Percentiles rank a stretch among this genome's conserved stretches.
These are phyloP conservation scores for Cordyceps farinosa DNA, from an alignment of 2,329 filamentous ascomycete genomes.

Conservation along the genomic window DNA sequence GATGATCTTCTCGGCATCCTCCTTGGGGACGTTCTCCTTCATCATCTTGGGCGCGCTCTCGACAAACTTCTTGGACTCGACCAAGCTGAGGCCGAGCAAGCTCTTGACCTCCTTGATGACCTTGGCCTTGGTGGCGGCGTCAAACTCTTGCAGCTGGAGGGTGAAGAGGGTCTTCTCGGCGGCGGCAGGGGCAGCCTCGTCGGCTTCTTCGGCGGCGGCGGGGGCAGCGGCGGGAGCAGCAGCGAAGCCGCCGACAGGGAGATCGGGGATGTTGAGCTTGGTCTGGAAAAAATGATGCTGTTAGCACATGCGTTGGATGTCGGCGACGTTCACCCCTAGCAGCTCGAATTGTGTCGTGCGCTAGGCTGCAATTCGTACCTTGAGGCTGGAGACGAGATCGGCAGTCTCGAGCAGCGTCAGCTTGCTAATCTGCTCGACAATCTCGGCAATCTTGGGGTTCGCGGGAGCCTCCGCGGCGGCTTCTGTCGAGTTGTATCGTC, in stretches of 20 bases:
- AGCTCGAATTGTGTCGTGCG: neutral
- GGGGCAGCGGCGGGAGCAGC: slow-evolving; percentile 61
- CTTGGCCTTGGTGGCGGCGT: slow-evolving; percentile 89
- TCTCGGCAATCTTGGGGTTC: slow-evolving; percentile 89
- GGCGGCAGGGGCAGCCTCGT: slow-evolving; percentile 81
- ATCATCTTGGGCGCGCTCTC: slow-evolving; percentile 96
- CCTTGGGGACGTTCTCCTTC: slow-evolving; percentile 98
- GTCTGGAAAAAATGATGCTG: slow-evolving; percentile 50
- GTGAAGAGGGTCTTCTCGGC: slow-evolving; percentile 98
- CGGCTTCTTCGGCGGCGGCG: slow-evolving; percentile 70
- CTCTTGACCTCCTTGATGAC: slow-evolving; percentile 99
- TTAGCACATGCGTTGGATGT: neutral
- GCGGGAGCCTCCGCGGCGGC: slow-evolving; percentile 50
- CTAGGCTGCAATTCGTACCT: slow-evolving; percentile 55
- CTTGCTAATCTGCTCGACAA: slow-evolving; percentile 98
- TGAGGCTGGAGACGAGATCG: slow-evolving; percentile 88
- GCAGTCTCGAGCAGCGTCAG: slow-evolving; percentile 97
- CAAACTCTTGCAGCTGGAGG: slow-evolving; percentile 88
- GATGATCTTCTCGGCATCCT: slow-evolving; percentile 98
- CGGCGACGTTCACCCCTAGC: neutral
- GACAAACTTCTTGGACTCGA: slow-evolving; percentile 99
- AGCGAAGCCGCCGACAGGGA: slow-evolving; percentile 89
- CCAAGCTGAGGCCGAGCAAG: slow-evolving; percentile 88
- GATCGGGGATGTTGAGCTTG: slow-evolving; percentile 94
- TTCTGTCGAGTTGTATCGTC: slow-evolving; percentile 88